A percentile compares a stretch with the other conserved stretches of the same genome.
Conservation (phyloP, 495 filamentous ascomycete species). For the Daldinia concentrica region DNA sequence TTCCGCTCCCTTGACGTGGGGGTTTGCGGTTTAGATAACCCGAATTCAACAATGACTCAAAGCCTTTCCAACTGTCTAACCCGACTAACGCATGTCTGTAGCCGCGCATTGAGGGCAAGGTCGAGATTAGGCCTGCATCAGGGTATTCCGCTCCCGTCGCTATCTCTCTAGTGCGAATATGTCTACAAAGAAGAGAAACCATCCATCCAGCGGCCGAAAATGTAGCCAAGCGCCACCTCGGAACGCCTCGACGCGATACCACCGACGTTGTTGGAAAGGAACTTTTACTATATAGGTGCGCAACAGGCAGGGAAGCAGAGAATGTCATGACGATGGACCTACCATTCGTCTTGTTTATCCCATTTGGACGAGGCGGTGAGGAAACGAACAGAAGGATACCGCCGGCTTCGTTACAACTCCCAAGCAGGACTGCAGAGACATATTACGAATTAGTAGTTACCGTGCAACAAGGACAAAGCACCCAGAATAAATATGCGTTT, state of each 20-base stretch:
- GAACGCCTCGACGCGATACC: slow-evolving; percentile 90
- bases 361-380: slow-evolving; percentile 87
- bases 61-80: not conserved
- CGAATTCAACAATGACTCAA: not conserved
- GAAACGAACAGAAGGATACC: slow-evolving; percentile 89
- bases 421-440: slow-evolving; percentile 92
- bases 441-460: slow-evolving; percentile 96
- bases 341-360: slow-evolving; percentile 96
- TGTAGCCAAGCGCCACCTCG: slow-evolving; percentile 88
- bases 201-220: slow-evolving; percentile 97
- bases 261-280: slow-evolving; percentile 95
- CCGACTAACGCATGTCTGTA: slow-evolving; percentile 52
- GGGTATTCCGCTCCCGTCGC: slow-evolving; percentile 88
- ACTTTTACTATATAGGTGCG: slow-evolving; percentile 88
- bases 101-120: slow-evolving; percentile 97
- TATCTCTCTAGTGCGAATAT: slow-evolving; percentile 93
- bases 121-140: slow-evolving; percentile 88
- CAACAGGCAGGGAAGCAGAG: slow-evolving; percentile 82
- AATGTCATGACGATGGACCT: slow-evolving; percentile 96
- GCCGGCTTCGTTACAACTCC: slow-evolving; percentile 89
- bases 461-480: slow-evolving; percentile 86
- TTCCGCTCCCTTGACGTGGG: slow-evolving; percentile 17
- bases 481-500: slow-evolving; percentile 89
- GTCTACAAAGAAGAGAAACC: slow-evolving; percentile 89
- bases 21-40: not conserved